phyloP scores from a whole-genome alignment of 2,329 filamentous ascomycete genomes.

The Fonsecaea monophora region DNA sequence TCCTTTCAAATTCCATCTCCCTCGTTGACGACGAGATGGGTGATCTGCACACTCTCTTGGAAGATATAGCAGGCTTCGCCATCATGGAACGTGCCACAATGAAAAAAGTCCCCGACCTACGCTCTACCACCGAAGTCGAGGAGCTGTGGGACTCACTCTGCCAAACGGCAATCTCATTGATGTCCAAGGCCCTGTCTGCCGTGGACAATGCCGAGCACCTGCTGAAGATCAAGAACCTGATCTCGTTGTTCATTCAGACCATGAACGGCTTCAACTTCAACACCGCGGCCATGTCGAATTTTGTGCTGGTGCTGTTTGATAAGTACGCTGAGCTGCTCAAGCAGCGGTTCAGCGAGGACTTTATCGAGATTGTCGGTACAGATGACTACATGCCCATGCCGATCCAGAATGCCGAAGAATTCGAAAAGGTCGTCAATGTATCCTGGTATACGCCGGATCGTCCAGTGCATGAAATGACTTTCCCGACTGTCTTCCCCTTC shows the following conservation, averaged over 20 bases:
- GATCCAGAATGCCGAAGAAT: constrained; percentile 87
- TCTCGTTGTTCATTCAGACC: constrained; percentile 94
- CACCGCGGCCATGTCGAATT: constrained; percentile 78
- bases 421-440: constrained; percentile 93
- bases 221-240: constrained; percentile 91
- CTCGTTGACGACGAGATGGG: constrained; percentile 82
- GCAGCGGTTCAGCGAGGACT: constrained; percentile 90
- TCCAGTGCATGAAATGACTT: constrained; percentile 75
- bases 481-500: constrained; percentile 94
- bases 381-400: constrained; percentile 99
- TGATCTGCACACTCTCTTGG: constrained; percentile 85
- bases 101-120: constrained; percentile 80
- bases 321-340: constrained; percentile 94
- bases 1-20: constrained; percentile 72
- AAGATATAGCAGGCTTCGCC: constrained; percentile 93
- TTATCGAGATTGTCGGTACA: constrained; percentile 86
- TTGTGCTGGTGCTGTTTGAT: constrained; percentile 87
- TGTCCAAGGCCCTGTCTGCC: constrained; percentile 76
- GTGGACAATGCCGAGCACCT: constrained; percentile 89
- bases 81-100: constrained; percentile 96
- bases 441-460: constrained; percentile 94
- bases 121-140: constrained; percentile 88
- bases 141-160: constrained; percentile 99
- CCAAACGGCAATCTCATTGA: constrained; percentile 80
- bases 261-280: constrained; percentile 98